Evolutionary conservation across 2,329 filamentous ascomycete genomes (phyloP).

Genomic region (Huntiella abstrusa): DNA sequence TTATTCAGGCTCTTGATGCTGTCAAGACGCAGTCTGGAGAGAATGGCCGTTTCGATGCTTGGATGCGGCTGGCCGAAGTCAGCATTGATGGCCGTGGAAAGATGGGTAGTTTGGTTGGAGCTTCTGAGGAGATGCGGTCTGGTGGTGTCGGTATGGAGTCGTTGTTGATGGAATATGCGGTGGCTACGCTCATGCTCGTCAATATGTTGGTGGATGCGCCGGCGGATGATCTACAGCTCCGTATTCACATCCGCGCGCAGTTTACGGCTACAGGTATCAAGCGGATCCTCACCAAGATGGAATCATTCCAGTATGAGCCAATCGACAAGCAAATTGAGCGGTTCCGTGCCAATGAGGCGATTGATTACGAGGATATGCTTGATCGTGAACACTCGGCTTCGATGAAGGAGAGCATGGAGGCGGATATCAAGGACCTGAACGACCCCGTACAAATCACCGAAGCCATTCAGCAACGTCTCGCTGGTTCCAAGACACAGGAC

Average conservation of each 20-base stretch:
- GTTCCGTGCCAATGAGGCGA: conserved; percentile 83
- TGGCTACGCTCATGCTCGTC: conserved; percentile 82
- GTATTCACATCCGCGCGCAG: conserved; percentile 87
- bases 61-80: conserved; percentile 97
- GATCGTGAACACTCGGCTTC: conserved; percentile 69
- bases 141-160: conserved; percentile 98
- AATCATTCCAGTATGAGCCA: conserved; percentile 91
- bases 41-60: conserved; percentile 89
- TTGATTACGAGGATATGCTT: conserved; percentile 94
- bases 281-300: conserved; percentile 89
- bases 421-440: conserved; percentile 75
- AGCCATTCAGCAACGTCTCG: conserved; percentile 70
- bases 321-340: conserved; percentile 96
- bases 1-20: conserved; percentile 80
- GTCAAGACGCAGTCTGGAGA: conserved; percentile 78
- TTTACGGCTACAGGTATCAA: conserved; percentile 93
- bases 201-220: conserved; percentile 93
- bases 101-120: conserved; percentile 94
- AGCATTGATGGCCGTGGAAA: conserved; percentile 93
- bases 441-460: conserved; percentile 89
- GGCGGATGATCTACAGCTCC: conserved; percentile 70
- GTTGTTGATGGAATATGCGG: conserved; percentile 94
- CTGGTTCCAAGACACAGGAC: conserved; percentile 72
- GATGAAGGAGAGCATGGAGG: conserved; percentile 72
- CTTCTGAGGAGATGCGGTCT: conserved; percentile 86